Evolutionary conservation across 257 asterid species (phyloP).

Genomic region (Solanum tarapatanum): DNA sequence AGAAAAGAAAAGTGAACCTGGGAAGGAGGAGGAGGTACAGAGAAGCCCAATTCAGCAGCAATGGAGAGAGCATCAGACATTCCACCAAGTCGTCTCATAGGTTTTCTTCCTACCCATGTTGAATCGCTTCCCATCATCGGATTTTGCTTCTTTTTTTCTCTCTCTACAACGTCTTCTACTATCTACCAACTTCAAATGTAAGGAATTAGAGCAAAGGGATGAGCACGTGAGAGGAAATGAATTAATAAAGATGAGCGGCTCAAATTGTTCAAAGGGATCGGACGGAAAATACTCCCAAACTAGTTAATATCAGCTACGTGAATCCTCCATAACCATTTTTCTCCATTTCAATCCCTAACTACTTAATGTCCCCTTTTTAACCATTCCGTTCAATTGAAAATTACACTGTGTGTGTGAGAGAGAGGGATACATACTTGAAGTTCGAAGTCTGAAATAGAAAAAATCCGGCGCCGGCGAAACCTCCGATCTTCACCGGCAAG

Average conservation of each 20-base stretch:
- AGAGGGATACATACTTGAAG: not conserved
- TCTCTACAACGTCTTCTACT: not conserved
- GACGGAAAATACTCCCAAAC: not conserved
- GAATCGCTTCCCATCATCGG: conserved; percentile 47
- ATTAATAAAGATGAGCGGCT: too few relatives aligned
- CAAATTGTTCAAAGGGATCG: too few relatives aligned
- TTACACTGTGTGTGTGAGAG: not conserved
- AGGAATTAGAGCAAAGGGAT: too few relatives aligned
- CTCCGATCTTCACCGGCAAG: not conserved
- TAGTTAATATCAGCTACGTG: not conserved
- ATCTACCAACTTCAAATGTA: not conserved
- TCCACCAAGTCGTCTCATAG: conserved; percentile 78
- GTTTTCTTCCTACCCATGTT: conserved; percentile 87
- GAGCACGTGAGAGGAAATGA: too few relatives aligned
- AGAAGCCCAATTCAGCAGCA: conserved; percentile 83
- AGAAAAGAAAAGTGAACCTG: conserved; percentile 43
- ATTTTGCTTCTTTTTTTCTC: not conserved
- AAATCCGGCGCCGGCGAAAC: not conserved
- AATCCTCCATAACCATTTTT: not conserved
- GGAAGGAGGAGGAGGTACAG: conserved; percentile 45
- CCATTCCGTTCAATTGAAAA: not conserved
- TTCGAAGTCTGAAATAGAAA: not conserved
- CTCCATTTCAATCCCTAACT: not conserved
- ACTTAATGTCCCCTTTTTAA: not conserved
- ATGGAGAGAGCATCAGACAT: conserved; percentile 93